Evolutionary conservation across 331 rosid species (phyloP), one percentile per base, ranked within the genome.

Genomic region (Quercus tomentella): DNA sequence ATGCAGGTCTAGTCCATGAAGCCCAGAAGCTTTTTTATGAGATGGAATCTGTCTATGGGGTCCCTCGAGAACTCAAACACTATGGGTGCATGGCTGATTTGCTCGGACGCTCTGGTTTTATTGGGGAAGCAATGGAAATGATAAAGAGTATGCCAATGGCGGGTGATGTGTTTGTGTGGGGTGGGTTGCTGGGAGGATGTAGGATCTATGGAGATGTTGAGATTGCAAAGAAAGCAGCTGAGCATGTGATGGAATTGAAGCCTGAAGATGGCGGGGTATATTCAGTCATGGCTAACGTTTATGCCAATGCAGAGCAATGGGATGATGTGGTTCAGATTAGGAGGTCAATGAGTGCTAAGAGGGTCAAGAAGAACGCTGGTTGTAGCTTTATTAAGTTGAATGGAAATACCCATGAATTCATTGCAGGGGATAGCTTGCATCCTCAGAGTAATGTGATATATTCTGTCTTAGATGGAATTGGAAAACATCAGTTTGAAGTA

Each of bases 71-170:
- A 81, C 65, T 56, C 6, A 93, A 91, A 84, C 96, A 95, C 81
- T 91, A 92, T 60, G 97, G 97, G 18, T 92, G 96, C 79, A 86
- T 95, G 96, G 97, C 89, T 70, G 97, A 95, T 88, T 84, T 89
- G 89, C 89, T 92, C 18, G 93, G 94, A 2, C 83, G 93, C 43
- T 92, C 94, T 9, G 98, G 98, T 35, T 78, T 87, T 90, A 85
- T 91, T 31, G 85, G 61, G 26, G 98, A 91, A 79, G 95, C 89
- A 3, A 79, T 75, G 72, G 92, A 90, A 68, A 75, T 95, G 86
- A 83, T 91, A 33, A 89, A 41, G 76, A 80, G 79, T 70, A 90
- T 95, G 93, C 97, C 98, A 11, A 84, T 79, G 85, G 91, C 83
- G 4, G 97, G 95, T 1, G 97, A 91, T 83, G 89, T 90, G 71